Evolutionary conservation across 192 early-diverging fungal genomes (phyloP).

Genomic region (Thamnidium elegans): DNA sequence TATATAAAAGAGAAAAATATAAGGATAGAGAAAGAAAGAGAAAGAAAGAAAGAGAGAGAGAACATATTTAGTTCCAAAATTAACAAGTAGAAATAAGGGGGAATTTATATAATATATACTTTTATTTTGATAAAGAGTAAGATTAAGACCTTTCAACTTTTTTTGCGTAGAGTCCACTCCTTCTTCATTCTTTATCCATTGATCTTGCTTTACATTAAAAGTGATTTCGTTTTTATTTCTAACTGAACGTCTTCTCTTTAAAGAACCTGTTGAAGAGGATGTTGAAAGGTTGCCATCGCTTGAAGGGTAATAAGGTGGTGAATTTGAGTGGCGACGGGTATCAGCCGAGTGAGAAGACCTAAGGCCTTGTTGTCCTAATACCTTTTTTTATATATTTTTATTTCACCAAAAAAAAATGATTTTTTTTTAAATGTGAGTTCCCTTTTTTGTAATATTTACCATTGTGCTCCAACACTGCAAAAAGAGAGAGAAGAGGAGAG

Average conservation of each 20-base stretch:
- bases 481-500: too few relatives aligned
- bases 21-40: too few relatives aligned
- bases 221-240: too few relatives aligned
- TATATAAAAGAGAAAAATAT: too few relatives aligned
- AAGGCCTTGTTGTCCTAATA: neutral
- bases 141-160: neutral
- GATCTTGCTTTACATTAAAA: too few relatives aligned
- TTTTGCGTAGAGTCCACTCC: neutral
- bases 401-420: neutral
- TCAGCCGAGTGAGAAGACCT: constrained; percentile 1
- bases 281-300: constrained; percentile 11
- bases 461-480: too few relatives aligned
- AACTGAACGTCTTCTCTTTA: constrained; percentile 6
- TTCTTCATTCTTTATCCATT: neutral
- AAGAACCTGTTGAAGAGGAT: constrained; percentile 10
- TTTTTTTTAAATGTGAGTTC: too few relatives aligned
- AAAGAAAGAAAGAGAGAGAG: too few relatives aligned
- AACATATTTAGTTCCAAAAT: too few relatives aligned
- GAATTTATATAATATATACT: too few relatives aligned
- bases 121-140: neutral
- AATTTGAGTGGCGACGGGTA: neutral
- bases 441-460: too few relatives aligned
- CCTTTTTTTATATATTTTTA: neutral
- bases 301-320: constrained; percentile 4
- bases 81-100: too few relatives aligned